Evolutionary conservation across 2,329 filamentous ascomycete genomes (phyloP).

Genomic region (Colletotrichum spaethianum): DNA sequence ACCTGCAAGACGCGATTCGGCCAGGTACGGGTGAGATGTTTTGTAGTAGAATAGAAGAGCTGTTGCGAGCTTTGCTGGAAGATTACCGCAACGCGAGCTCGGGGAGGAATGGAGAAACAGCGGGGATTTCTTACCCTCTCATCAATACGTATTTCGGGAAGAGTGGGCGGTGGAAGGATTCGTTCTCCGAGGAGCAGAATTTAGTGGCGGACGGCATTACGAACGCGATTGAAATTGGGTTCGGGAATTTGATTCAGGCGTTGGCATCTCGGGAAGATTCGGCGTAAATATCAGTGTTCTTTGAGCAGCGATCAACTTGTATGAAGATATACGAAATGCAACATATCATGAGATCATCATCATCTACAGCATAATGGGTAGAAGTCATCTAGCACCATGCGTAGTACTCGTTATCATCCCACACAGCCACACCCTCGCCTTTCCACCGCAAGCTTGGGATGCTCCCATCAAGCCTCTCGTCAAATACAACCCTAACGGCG

Average conservation of each 20-base stretch:
- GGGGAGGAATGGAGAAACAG: conserved; percentile 37
- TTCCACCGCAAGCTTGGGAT: conserved; percentile 55
- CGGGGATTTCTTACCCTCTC: conserved; percentile 34
- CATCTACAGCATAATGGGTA: neutral
- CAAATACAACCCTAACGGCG: conserved; percentile 47
- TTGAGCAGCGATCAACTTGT: neutral
- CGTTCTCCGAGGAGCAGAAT: conserved; percentile 41
- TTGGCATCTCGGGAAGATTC: conserved; percentile 13
- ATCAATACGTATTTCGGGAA: conserved; percentile 43
- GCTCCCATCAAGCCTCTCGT: conserved; percentile 49
- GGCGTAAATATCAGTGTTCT: conserved; percentile 19
- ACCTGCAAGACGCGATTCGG: conserved; percentile 43
- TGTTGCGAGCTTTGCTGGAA: conserved; percentile 41
- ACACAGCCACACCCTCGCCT: conserved; percentile 46
- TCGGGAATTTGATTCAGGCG: conserved; percentile 42
- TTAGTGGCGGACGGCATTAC: conserved; percentile 44
- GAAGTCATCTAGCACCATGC: conserved; percentile 44
- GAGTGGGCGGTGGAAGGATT: conserved; percentile 44
- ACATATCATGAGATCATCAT: conserved; percentile 3
- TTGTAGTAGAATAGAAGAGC: conserved; percentile 36
- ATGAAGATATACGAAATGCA: conserved; percentile 1
- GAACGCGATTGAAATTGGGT: conserved; percentile 44
- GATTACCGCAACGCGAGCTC: conserved; percentile 42
- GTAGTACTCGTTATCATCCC: conserved; percentile 50
- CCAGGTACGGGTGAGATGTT: conserved; percentile 44